A percentile compares a stretch with the other conserved stretches of the same genome.
Evolutionary conservation across 1,284 basidiomycete genomes (phyloP).

Genomic region (Boletus subluridellus): DNA sequence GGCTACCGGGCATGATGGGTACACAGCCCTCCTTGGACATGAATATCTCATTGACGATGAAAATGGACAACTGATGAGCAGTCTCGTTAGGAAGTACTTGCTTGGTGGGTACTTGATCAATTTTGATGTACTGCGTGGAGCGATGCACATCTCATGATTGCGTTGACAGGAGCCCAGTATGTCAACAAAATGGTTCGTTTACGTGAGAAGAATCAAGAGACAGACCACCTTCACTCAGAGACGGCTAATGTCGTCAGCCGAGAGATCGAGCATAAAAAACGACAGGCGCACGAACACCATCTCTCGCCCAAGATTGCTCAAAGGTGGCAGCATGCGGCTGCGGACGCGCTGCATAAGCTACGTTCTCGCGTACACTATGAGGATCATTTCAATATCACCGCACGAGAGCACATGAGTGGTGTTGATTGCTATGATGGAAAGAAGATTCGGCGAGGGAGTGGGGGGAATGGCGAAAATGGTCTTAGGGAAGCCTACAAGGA

Average conservation of each 20-base stretch:
- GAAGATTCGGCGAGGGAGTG: slow-evolving; percentile 38
- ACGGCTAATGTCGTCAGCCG: slow-evolving; percentile 45
- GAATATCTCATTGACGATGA: slow-evolving; percentile 82
- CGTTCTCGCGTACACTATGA: slow-evolving; percentile 53
- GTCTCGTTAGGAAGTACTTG: slow-evolving; percentile 81
- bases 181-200: slow-evolving; percentile 58
- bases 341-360: slow-evolving; percentile 44
- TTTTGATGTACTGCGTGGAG: not conserved
- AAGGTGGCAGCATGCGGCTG: slow-evolving; percentile 50
- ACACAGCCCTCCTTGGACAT: slow-evolving; percentile 62
- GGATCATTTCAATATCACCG: slow-evolving; percentile 59
- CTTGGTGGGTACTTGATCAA: slow-evolving; percentile 55
- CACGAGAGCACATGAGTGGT: slow-evolving; percentile 71
- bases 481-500: slow-evolving; percentile 37
- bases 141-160: not conserved
- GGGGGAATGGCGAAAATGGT: slow-evolving; percentile 24
- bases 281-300: slow-evolving; percentile 10
- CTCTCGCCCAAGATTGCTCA: slow-evolving; percentile 31
- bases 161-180: slow-evolving; percentile 56
- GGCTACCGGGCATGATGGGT: slow-evolving; percentile 81
- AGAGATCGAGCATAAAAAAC: slow-evolving; percentile 36
- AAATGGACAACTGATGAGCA: slow-evolving; percentile 76
- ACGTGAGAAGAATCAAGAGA: slow-evolving; percentile 24
- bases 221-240: slow-evolving; percentile 37
- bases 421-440: slow-evolving; percentile 73